These are phyloP conservation scores for Colletotrichum noveboracense DNA, from an alignment of 2,329 filamentous ascomycete species.

Conservation along the genomic window DNA sequence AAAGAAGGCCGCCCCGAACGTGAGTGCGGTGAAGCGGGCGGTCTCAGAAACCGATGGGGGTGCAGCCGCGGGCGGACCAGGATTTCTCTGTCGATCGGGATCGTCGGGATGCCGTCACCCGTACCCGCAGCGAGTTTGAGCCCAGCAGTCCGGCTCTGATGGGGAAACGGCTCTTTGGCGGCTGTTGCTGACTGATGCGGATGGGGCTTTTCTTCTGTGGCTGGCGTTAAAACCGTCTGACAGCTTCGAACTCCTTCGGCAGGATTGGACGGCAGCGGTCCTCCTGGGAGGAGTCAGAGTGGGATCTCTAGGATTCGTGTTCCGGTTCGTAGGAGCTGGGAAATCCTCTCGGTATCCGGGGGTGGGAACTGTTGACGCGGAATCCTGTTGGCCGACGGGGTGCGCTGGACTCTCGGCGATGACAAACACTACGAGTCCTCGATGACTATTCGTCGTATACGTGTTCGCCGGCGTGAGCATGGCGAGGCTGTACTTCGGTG, in stretches of 20 bases:
- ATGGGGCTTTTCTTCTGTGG: background rate
- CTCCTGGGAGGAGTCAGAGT: background rate
- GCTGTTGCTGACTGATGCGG: background rate
- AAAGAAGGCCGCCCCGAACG: background rate
- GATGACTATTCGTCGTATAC: background rate
- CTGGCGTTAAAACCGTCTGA: background rate
- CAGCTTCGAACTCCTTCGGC: background rate
- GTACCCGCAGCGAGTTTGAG: background rate
- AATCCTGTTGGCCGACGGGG: background rate
- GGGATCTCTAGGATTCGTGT: background rate
- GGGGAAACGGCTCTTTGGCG: background rate
- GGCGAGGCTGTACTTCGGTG: background rate
- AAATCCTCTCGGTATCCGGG: background rate
- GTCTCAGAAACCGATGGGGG: background rate
- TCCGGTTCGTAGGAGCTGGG: background rate
- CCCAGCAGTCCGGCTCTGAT: conserved; percentile 2
- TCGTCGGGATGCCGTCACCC: conserved; percentile 16
- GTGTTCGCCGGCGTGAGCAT: background rate
- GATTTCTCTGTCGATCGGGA: conserved; percentile 5
- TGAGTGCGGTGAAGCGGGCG: background rate
- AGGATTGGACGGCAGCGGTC: background rate
- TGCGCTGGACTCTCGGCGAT: background rate
- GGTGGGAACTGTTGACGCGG: background rate
- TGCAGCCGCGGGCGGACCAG: background rate
- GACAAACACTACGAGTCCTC: background rate